phyloP scores from a whole-genome alignment of 768 basidiomycete species.

The Tricholoma sp. region DNA sequence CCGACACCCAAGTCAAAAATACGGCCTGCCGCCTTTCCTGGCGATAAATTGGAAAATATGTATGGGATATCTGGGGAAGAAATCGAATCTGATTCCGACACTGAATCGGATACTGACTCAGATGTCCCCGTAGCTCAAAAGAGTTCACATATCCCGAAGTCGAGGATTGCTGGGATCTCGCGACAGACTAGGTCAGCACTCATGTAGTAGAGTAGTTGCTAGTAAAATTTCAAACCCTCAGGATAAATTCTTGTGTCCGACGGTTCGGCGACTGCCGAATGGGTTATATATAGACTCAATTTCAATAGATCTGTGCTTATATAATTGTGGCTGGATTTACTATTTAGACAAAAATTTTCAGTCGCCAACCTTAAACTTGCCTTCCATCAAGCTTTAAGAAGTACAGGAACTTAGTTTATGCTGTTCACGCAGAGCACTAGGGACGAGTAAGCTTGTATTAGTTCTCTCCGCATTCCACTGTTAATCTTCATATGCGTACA shows the following conservation, averaged over 20 bases:
- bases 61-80: constrained; percentile 33
- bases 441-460: constrained; percentile 63
- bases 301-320: no score
- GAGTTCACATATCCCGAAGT: constrained; percentile 58
- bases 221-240: not conserved
- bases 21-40: constrained; percentile 22
- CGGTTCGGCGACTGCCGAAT: no score
- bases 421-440: constrained; percentile 82
- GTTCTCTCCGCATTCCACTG: not conserved
- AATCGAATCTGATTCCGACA: constrained; percentile 33
- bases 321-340: no score
- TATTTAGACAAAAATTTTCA: not conserved
- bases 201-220: not conserved
- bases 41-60: constrained; percentile 28
- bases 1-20: constrained; percentile 21
- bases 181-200: constrained; percentile 7
- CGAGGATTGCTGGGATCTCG: constrained; percentile 45
- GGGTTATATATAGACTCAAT: no score
- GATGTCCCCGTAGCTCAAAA: constrained; percentile 18
- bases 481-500: constrained; percentile 29
- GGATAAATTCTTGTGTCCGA: not conserved
- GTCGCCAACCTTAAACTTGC: not conserved
- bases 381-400: not conserved
- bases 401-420: constrained; percentile 44
- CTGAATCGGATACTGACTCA: constrained; percentile 37